Evolutionary conservation across 2,329 filamentous ascomycete species (phyloP).

Genomic region (Fulvia fulva): DNA sequence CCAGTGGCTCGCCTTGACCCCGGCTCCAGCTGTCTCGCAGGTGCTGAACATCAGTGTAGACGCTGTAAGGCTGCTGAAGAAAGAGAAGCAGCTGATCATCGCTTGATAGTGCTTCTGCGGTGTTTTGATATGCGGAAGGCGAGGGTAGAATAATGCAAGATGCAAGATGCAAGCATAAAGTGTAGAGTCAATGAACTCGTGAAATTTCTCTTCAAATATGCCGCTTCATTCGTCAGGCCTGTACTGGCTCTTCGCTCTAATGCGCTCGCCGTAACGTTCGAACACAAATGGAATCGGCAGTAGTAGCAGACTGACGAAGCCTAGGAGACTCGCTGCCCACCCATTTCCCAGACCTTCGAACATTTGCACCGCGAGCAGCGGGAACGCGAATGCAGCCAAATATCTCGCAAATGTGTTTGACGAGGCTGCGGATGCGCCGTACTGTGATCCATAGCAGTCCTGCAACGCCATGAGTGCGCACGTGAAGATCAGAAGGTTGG

Average conservation of each 20-base stretch:
- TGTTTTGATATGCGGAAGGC: background rate
- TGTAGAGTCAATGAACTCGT: no score
- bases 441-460: slow-evolving; percentile 52
- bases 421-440: slow-evolving; percentile 53
- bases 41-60: slow-evolving; percentile 11
- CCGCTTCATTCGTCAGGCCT: background rate
- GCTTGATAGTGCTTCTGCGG: slow-evolving; percentile 5
- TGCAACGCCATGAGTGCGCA: slow-evolving; percentile 43
- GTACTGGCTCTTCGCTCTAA: slow-evolving; percentile 33
- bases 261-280: slow-evolving; percentile 30
- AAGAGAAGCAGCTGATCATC: slow-evolving; percentile 21
- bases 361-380: slow-evolving; percentile 46
- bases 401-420: slow-evolving; percentile 58
- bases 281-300: slow-evolving; percentile 38
- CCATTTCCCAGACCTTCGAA: slow-evolving; percentile 36
- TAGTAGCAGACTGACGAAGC: slow-evolving; percentile 36
- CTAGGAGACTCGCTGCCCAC: slow-evolving; percentile 39
- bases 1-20: slow-evolving; percentile 67
- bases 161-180: no score
- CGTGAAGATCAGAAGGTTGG: slow-evolving; percentile 39
- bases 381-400: slow-evolving; percentile 53
- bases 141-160: no score
- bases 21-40: slow-evolving; percentile 52
- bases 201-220: no score
- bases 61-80: slow-evolving; percentile 15